Percentiles rank a stretch among this genome's conserved stretches.
Evolutionary conservation across 257 asterid genomes (phyloP).

Genomic region (Henckelia pumila): DNA sequence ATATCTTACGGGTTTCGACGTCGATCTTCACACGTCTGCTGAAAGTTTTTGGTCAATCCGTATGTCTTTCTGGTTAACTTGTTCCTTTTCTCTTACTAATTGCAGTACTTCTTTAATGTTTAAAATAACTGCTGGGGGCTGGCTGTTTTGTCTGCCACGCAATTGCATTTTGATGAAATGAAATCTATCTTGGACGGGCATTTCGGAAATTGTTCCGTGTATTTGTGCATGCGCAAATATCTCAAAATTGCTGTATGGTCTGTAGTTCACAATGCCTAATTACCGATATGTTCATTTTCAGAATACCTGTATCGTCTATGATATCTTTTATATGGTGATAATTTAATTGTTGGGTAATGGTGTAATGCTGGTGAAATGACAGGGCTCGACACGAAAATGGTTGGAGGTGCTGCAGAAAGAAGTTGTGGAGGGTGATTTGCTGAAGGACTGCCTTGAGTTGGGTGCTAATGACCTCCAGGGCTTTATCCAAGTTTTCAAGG

Average conservation of each 20-base stretch:
- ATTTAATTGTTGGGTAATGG: conserved; percentile 1
- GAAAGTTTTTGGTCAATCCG: conserved; percentile 50
- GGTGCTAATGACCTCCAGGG: conserved; percentile 58
- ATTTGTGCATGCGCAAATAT: no score
- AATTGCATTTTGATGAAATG: no score
- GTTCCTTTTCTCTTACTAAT: neutral
- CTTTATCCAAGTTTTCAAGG: conserved; percentile 52
- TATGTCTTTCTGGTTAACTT: conserved; percentile 22
- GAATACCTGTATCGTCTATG: no score
- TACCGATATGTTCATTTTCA: conserved; percentile 9
- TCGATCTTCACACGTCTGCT: conserved; percentile 50
- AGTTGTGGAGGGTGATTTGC: conserved; percentile 60
- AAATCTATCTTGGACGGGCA: no score
- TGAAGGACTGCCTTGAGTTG: conserved; percentile 75
- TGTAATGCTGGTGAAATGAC: conserved; percentile 26
- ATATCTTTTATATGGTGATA: neutral
- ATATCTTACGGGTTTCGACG: conserved; percentile 40
- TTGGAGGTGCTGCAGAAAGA: conserved; percentile 57
- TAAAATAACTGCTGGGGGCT: neutral
- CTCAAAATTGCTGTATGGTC: neutral
- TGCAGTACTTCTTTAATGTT: neutral
- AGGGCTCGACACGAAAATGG: conserved; percentile 66
- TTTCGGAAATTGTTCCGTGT: no score
- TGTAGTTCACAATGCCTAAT: neutral
- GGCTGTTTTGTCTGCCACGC: no score